Percentiles rank a stretch among this genome's conserved stretches.
phyloP scores from a whole-genome alignment of 2,329 filamentous ascomycete genomes.

The Ceratocystis smalleyi region DNA sequence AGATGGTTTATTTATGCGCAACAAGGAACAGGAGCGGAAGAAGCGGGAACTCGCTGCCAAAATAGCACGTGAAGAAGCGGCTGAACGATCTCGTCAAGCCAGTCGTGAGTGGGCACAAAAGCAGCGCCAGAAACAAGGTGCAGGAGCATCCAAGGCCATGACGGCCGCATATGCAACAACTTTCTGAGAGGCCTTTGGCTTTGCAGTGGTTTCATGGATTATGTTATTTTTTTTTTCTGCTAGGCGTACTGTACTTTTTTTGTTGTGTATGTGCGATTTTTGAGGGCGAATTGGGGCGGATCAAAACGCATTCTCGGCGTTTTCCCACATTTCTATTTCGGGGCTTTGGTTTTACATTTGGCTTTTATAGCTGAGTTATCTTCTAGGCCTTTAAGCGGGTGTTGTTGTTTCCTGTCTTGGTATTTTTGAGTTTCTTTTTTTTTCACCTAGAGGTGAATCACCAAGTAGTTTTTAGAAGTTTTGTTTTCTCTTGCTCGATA shows the following conservation, averaged over 20 bases:
- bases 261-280: not conserved
- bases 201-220: not conserved
- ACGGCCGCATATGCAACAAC: not conserved
- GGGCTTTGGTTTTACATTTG: not conserved
- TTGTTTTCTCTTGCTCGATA: not conserved
- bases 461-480: not conserved
- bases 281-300: not conserved
- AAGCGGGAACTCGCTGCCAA: slow-evolving; percentile 40
- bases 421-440: not conserved
- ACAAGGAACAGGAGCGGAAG: slow-evolving; percentile 37
- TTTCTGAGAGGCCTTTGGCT: not conserved
- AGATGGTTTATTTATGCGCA: slow-evolving; percentile 33
- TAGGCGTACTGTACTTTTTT: not conserved
- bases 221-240: not conserved
- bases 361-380: not conserved
- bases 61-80: slow-evolving; percentile 42
- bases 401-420: not conserved
- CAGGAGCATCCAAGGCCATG: slow-evolving; percentile 10
- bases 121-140: slow-evolving; percentile 30
- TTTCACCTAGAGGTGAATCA: not conserved
- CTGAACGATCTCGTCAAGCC: slow-evolving; percentile 42
- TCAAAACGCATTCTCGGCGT: not conserved
- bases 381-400: not conserved
- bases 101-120: slow-evolving; percentile 49
- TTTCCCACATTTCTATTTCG: not conserved